Evolutionary conservation across 208 protist species (phyloP), one percentile per base, ranked within the genome.

Genomic region (Pavlovales sp.): DNA sequence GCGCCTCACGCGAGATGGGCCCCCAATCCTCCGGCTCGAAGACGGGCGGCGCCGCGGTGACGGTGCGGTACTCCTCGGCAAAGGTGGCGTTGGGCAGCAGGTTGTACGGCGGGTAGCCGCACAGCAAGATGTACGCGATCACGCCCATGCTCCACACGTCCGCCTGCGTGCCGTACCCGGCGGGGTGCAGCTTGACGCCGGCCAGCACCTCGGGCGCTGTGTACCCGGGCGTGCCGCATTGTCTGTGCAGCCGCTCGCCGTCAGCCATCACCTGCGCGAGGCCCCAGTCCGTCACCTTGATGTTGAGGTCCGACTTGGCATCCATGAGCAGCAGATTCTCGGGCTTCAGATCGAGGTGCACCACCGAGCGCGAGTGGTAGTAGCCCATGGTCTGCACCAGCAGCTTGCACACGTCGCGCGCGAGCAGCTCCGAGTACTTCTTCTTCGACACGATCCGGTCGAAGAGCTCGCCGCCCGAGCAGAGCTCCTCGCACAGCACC

Each of bases 81-180:
- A 71, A 71, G 2, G 57, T 32, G 22, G 57, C 57, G 57, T 71
- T 71, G 14, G 57, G 57, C 26, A 71, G 57, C 26, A 71, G 57
- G 57, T 71, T 30, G 57, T 80, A 86, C 36, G 82, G 82, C 37
- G 85, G 85, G 78, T 79, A 88, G 10, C 85, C 85, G 32, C 85
- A 88, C 28, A 88, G 85, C 0, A 88, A 36, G 47, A 88, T 88
- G 85, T 88, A 88, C 67, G 77, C 18, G 37, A 88, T 84, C 36
- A 88, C 71, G 37, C 82, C 82, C 4, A 86, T 30, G 10, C 42
- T 75, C 82, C 82, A 86, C 26, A 76, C 30, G 40, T 86, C 82
- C 38, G 71, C 4, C 66, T 86, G 39, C 39, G 84, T 67, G 66
- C 41, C 81, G 84, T 90, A 90, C 8, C 88, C 88, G 57, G 38